Conservation (phyloP, 805 yeast species). For the Lipomyces yamanashiensis region DNA sequence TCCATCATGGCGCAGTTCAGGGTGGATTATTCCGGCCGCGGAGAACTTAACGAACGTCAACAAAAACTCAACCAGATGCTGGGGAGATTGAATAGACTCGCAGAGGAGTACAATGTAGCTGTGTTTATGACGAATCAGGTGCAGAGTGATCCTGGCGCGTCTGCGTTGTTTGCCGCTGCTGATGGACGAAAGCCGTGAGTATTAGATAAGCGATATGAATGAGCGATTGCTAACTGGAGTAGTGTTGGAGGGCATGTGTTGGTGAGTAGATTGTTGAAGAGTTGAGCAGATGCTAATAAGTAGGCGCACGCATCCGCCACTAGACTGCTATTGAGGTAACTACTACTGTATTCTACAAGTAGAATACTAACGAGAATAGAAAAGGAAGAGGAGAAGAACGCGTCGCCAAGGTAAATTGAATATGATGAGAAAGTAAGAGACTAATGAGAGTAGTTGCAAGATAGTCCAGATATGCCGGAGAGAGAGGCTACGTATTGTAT, state of each 20-base stretch:
- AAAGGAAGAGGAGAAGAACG: constrained; percentile 82
- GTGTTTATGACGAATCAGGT: constrained; percentile 74
- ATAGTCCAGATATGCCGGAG: constrained; percentile 83
- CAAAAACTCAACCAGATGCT: constrained; percentile 68
- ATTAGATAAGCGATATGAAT: neutral
- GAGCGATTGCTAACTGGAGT: neutral
- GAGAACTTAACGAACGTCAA: constrained; percentile 76
- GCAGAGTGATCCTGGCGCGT: constrained; percentile 84
- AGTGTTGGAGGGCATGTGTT: constrained; percentile 78
- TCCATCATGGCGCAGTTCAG: constrained; percentile 80
- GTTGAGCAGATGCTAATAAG: neutral
- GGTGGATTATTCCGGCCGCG: constrained; percentile 79
- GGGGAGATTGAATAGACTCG: constrained; percentile 58
- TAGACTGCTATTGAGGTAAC: constrained; percentile 58
- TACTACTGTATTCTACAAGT: neutral
- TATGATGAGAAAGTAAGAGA: neutral
- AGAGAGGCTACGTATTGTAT: constrained; percentile 76
- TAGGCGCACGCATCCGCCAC: constrained; percentile 66
- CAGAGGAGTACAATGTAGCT: constrained; percentile 79
- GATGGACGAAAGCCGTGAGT: constrained; percentile 76
- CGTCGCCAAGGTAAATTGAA: constrained; percentile 58
- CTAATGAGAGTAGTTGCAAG: constrained; percentile 53
- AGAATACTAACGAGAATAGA: constrained; percentile 43
- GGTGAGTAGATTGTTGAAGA: constrained; percentile 43
- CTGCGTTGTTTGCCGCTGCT: constrained; percentile 75